Base-by-base conservation (phyloP, 495 filamentous ascomycete species). In the Aspergillus steynii region DNA sequence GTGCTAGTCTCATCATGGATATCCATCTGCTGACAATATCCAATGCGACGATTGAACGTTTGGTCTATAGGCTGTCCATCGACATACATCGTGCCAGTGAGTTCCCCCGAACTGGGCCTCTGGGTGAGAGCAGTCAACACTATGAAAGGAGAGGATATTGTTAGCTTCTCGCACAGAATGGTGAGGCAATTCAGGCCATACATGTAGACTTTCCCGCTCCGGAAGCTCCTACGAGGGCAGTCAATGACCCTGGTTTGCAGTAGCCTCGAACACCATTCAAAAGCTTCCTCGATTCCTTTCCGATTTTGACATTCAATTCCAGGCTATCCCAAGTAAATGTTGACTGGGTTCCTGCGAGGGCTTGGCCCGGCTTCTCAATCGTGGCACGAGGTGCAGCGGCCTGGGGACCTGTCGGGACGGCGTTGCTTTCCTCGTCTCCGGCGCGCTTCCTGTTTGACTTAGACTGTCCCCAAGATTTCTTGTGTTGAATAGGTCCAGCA, bases 201-300 rank as follows among this genome's bases (percentile, higher is more conserved):
- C 96, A 95, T 0, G 91, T 94, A 0, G 91, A 93, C 69, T 94
- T 94, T 37, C 91, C 91, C 15, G 91, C 91, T 15, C 91, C 91
- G 15, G 88, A 91, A 12, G 88, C 88, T n/a, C 91, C 91, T 82
- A 94, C 91, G 5, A 94, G 76, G 5, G 91, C 91, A 15, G 91
- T 96, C 14, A 96, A 74, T 60, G 87, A 77, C 1, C 91, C 91
- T 5, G 91, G 91, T 62, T 87, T 87, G 64, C 91, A 89, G 65
- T 88, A 93, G 10, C 91, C 91, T 63, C 80, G 87, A 5, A 93
- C 84, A 50, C 86, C 77, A 61, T 90, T 83, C 7, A 94, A 78
- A 14, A 94, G 76, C 5, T 84, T 85, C 10, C 88, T 80, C 29
- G 83, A 82, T 5, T 90, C 90, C 29, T 83, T 84, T 0, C 85